These are phyloP conservation scores for Yarrowia alimentaria DNA, from an alignment of 805 yeast genomes.

Conservation along the genomic window DNA sequence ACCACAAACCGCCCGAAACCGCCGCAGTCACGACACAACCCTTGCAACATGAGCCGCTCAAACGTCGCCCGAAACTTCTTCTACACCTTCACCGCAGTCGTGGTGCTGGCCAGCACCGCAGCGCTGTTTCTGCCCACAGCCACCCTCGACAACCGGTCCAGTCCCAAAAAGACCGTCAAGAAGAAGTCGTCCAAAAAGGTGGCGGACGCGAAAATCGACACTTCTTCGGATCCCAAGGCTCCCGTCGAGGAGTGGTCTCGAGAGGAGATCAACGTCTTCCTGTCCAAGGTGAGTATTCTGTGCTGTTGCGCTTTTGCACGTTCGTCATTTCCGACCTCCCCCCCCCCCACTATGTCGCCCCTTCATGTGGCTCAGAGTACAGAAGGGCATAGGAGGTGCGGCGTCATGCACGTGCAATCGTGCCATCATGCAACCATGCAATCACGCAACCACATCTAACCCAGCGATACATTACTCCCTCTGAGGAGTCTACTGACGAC, in stretches of 20 bases:
- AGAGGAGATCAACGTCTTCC: slow-evolving; percentile 15
- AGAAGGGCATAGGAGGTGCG: no score
- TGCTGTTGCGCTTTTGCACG: no score
- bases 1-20: neutral
- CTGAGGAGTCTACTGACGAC: slow-evolving; percentile 24
- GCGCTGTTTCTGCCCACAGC: slow-evolving; percentile 26
- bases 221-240: slow-evolving; percentile 22
- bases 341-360: no score
- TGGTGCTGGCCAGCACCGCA: slow-evolving; percentile 20
- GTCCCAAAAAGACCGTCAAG: slow-evolving; percentile 23
- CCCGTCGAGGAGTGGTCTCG: slow-evolving; percentile 23
- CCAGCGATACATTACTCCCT: slow-evolving; percentile 26
- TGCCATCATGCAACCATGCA: neutral
- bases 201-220: slow-evolving; percentile 9
- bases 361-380: no score
- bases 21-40: neutral
- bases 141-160: slow-evolving; percentile 12
- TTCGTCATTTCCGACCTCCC: no score
- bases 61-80: slow-evolving; percentile 18
- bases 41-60: slow-evolving; percentile 5
- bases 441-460: slow-evolving; percentile 12
- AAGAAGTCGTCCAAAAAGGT: slow-evolving; percentile 16
- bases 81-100: slow-evolving; percentile 9
- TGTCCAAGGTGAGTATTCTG: slow-evolving; percentile 26
- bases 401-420: no score